Percentiles rank a stretch among this genome's conserved stretches.
Conservation (phyloP, 202 grass and related monocot genomes). For the Digitaria exilis region DNA sequence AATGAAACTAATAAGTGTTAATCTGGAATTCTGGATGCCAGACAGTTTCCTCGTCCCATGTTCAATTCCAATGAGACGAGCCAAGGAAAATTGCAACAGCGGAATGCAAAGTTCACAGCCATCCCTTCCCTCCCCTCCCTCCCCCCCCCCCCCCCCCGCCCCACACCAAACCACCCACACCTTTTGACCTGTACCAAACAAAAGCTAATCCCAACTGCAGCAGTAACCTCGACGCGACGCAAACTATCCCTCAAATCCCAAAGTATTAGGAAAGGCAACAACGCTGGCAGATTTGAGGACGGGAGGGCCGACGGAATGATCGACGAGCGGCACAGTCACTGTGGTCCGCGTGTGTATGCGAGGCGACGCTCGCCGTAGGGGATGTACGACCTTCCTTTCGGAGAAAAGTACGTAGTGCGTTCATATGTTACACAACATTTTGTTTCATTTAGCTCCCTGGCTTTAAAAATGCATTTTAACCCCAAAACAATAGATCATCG, state of each 20-base stretch:
- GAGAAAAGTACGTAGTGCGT: too few relatives aligned
- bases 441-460: too few relatives aligned
- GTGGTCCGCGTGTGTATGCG: too few relatives aligned
- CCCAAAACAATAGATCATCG: too few relatives aligned
- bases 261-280: neutral
- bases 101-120: neutral
- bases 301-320: too few relatives aligned
- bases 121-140: neutral
- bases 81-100: neutral
- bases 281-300: neutral
- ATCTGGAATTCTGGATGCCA: neutral
- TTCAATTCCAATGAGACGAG: neutral
- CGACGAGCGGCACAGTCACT: too few relatives aligned
- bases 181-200: conserved; percentile 12
- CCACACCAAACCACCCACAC: neutral
- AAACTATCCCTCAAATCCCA: conserved; percentile 10
- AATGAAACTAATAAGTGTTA: neutral
- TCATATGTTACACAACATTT: too few relatives aligned
- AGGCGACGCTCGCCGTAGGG: too few relatives aligned
- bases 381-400: too few relatives aligned
- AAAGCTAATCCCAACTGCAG: conserved; percentile 13
- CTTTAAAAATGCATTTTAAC: too few relatives aligned
- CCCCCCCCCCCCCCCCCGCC: too few relatives aligned
- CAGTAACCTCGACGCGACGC: neutral
- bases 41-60: neutral